Conservation (phyloP, 495 filamentous ascomycete genomes). For the Talaromyces wortmannii region DNA sequence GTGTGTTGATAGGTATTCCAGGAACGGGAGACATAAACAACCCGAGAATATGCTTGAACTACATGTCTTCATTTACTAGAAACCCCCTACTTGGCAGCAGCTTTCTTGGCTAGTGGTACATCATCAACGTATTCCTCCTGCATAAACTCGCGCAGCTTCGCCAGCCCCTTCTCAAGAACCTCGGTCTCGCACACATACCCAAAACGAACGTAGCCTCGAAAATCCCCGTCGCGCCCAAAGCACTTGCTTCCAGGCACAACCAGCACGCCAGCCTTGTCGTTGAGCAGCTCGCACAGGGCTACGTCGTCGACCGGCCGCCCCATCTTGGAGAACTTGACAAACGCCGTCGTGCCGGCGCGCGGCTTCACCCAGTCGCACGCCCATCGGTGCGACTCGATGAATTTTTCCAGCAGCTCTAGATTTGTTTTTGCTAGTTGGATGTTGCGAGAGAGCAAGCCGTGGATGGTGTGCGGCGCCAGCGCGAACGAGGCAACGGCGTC, state of each 20-base stretch:
- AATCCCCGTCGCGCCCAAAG: slow-evolving; percentile 67
- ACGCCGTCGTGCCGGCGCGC: slow-evolving; percentile 75
- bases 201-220: slow-evolving; percentile 71
- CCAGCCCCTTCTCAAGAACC: slow-evolving; percentile 60
- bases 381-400: slow-evolving; percentile 56
- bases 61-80: too few relatives aligned
- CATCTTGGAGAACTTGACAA: slow-evolving; percentile 60
- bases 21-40: too few relatives aligned
- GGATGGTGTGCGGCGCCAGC: slow-evolving; percentile 54
- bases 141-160: slow-evolving; percentile 57
- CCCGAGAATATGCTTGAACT: too few relatives aligned
- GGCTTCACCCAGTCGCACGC: slow-evolving; percentile 70
- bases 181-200: slow-evolving; percentile 72
- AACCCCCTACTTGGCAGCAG: too few relatives aligned
- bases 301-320: slow-evolving; percentile 67
- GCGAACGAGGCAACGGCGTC: slow-evolving; percentile 75
- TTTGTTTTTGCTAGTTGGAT: slow-evolving; percentile 65
- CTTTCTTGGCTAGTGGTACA: slow-evolving; percentile 33
- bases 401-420: slow-evolving; percentile 57
- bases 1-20: too few relatives aligned
- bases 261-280: slow-evolving; percentile 70
- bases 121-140: slow-evolving; percentile 46
- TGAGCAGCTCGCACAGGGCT: slow-evolving; percentile 61
- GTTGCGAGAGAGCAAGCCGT: slow-evolving; percentile 62
- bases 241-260: slow-evolving; percentile 69